Evolutionary conservation across 2,329 filamentous ascomycete species (phyloP), one percentile per base, ranked within the genome.

Genomic region (Paraphoma chrysanthemicola): DNA sequence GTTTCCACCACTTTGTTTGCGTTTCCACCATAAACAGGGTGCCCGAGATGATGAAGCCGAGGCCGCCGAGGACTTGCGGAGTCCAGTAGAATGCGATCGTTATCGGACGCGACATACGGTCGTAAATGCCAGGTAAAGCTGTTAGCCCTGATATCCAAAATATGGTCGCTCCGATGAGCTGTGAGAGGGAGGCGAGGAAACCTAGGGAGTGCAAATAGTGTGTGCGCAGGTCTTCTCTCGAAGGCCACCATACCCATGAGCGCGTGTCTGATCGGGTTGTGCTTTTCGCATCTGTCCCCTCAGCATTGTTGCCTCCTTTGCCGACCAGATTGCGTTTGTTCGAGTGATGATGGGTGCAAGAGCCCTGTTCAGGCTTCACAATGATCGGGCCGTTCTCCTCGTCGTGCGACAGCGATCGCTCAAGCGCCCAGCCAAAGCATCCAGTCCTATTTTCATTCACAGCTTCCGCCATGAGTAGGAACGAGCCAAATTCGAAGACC

Each of bases 401-500:
- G 16, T 61, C 56, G 12, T 66, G 66, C 41, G 77, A 77, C 2
- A 84, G 41, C 0, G 79, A 79, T 18, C 80, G 79, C 61, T 89
- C 84, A 1, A 90, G 64, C 0, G 88, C 88, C 87, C 87, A 91
- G 3, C 88, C 88, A 68, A 90, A 90, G 70, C 88, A 91, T 11
- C 84, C 86, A 0, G 82, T 77, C 11, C 83, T 79, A 64, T 89
- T 86, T 66, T 87, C 86, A 68, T 91, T 91, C n/a, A 90, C 80
- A 3, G 88, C 88, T 71, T 91, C 88, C 1, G 89, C 76, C 73
- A 90, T 79, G 28, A 90, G 78, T 1, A 90, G 72, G 1, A 90
- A 67, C 36, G 85, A 86, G 0, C 88, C 88, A 4, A 88, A 51
- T 62, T 88, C 86, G 69, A 91, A 90, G 6, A 90, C 76, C 0